Percentiles rank a stretch among this genome's conserved stretches.
Evolutionary conservation across 805 yeast species (phyloP).

Genomic region (Starmerella cellae): DNA sequence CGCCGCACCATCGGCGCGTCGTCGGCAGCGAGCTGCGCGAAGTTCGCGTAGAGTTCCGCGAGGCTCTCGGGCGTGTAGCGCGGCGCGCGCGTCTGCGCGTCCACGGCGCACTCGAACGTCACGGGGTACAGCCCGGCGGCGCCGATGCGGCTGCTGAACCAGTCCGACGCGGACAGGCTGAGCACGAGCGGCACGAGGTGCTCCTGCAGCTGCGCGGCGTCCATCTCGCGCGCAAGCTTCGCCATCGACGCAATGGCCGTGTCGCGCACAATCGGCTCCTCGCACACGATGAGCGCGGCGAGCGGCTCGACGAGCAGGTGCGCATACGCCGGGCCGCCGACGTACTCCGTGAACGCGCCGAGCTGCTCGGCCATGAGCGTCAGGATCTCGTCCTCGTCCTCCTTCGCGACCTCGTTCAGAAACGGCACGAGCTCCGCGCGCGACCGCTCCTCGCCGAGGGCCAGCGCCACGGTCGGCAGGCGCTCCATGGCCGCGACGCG

Average conservation of each 20-base stretch:
- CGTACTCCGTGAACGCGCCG: slow-evolving; percentile 72
- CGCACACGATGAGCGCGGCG: slow-evolving; percentile 77
- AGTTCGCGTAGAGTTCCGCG: slow-evolving; percentile 47
- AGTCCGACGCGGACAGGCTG: slow-evolving; percentile 69
- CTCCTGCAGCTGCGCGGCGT: slow-evolving; percentile 45
- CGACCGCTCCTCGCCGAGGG: slow-evolving; percentile 88
- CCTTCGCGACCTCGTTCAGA: slow-evolving; percentile 51
- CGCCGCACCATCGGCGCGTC: slow-evolving; percentile 98
- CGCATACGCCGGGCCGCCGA: slow-evolving; percentile 69
- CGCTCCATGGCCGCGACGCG: slow-evolving; percentile 91
- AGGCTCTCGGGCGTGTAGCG: slow-evolving; percentile 19
- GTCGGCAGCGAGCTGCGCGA: slow-evolving; percentile 61
- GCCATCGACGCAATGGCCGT: slow-evolving; percentile 81
- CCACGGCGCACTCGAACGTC: slow-evolving; percentile 32
- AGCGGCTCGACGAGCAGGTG: slow-evolving; percentile 48
- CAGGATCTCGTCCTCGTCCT: slow-evolving; percentile 96
- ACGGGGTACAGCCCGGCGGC: slow-evolving; percentile 77
- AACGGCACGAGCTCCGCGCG: slow-evolving; percentile 82
- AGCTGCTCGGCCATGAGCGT: slow-evolving; percentile 85
- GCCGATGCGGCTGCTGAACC: slow-evolving; percentile 90
- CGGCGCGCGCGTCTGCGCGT: background rate
- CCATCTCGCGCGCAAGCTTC: slow-evolving; percentile 48
- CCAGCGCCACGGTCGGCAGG: slow-evolving; percentile 85
- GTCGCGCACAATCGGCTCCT: slow-evolving; percentile 92
- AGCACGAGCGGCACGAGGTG: slow-evolving; percentile 65